A percentile compares a stretch with the other conserved stretches of the same genome.
Evolutionary conservation across 2,329 filamentous ascomycete genomes (phyloP).

Genomic region (Gyromitra esculenta): DNA sequence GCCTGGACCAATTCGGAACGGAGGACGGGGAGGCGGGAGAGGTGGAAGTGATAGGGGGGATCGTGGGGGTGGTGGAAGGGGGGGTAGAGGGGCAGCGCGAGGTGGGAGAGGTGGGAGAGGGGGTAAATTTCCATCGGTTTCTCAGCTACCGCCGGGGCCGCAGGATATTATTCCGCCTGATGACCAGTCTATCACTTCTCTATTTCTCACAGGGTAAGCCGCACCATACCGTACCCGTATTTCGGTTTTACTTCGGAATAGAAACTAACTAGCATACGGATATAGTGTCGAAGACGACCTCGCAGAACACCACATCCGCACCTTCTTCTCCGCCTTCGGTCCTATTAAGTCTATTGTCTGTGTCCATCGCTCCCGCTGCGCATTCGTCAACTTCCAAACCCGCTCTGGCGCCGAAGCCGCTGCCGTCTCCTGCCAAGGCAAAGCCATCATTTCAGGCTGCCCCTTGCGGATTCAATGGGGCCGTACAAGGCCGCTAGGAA

Average conservation of each 20-base stretch:
- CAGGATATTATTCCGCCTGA: slow-evolving; percentile 86
- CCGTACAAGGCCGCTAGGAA: slow-evolving; percentile 88
- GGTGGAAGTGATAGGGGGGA: slow-evolving; percentile 61
- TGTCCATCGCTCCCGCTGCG: slow-evolving; percentile 96
- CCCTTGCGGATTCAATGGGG: slow-evolving; percentile 92
- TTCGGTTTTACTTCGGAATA: background rate
- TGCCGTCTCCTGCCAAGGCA: slow-evolving; percentile 83
- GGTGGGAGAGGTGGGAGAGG: slow-evolving; percentile 60
- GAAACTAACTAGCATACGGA: slow-evolving; percentile 20
- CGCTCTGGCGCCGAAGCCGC: slow-evolving; percentile 86
- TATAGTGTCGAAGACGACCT: slow-evolving; percentile 84
- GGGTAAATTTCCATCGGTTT: slow-evolving; percentile 73
- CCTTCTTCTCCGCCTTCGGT: slow-evolving; percentile 88
- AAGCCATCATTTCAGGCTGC: slow-evolving; percentile 88
- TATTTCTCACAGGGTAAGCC: slow-evolving; percentile 81
- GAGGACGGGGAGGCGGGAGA: slow-evolving; percentile 57
- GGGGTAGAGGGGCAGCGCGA: slow-evolving; percentile 70
- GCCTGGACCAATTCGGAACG: slow-evolving; percentile 81
- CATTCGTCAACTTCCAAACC: slow-evolving; percentile 92
- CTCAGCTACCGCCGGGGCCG: slow-evolving; percentile 79
- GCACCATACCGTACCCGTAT: background rate
- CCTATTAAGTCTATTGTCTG: slow-evolving; percentile 93
- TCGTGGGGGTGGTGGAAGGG: slow-evolving; percentile 65
- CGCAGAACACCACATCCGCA: slow-evolving; percentile 87
- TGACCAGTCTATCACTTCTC: slow-evolving; percentile 86